Evolutionary conservation across 177 flowering plant genomes (phyloP), one percentile per base, ranked within the genome.

Genomic region (Vitis hybrid): DNA sequence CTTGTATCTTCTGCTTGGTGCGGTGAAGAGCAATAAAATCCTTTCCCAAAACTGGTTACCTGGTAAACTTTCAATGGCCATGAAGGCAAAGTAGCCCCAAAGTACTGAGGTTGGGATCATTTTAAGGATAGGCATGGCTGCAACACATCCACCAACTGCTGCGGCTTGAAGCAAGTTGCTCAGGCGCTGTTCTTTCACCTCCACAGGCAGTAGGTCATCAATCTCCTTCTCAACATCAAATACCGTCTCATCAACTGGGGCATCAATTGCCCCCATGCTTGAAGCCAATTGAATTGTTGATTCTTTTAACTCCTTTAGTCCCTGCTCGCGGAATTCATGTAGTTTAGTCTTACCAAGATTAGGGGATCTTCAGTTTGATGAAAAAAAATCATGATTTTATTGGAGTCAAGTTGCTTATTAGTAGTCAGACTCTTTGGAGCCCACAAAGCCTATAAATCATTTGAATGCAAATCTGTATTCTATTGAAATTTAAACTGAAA

Each of bases 1-100:
- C 99, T 94, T 96, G 90, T 80, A 96, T 90, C 98, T 78, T 84
- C 97, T 80, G 82, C 97, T 94, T 64, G 99, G 98, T 22, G 97
- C 97, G 2, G 99, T 96, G 80, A 96, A 94, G 58, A 91, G 93
- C 29, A 94, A 74, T 61, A 96, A 78, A 62, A 92, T 89, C 74
- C 99, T 85, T 68, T 96, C 97, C 99, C 99, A 96, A 60, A 96
- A 96, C 70, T 96, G 99, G 77, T 96, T 96, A 0, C 99, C 99
- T 0, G 99, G 99, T 58, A 96, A 85, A 69, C 98, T 96, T 81
- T 96, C 99, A 56, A 96, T 94, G 66, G 98, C 99, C 99, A 96
- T 96, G 82, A 87, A 96, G 60, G 99, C 99, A 65, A 96, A 96
- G 74, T 96, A 96, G 29, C 99, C 99, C 99, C 99, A 94, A 16